These are phyloP conservation scores for Prinsepia uniflora DNA, from an alignment of 306 rosid species.

Conservation along the genomic window DNA sequence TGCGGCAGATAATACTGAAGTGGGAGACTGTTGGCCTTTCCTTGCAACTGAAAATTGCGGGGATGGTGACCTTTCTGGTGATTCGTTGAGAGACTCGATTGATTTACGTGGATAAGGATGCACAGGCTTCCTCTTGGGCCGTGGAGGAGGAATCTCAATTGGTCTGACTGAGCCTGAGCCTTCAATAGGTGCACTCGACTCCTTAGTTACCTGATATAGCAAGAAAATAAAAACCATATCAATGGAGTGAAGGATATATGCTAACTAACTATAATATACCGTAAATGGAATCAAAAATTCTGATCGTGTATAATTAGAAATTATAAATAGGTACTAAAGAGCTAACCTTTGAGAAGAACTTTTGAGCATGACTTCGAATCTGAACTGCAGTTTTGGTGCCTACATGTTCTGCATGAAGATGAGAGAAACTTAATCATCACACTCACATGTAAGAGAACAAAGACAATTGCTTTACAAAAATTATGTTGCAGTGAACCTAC, in stretches of 20 bases:
- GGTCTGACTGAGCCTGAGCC: constrained; percentile 52
- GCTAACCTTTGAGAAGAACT: constrained; percentile 91
- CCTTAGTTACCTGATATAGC: constrained; percentile 66
- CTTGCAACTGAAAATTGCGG: constrained; percentile 41
- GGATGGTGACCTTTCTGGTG: constrained; percentile 54
- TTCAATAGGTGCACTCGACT: constrained; percentile 52
- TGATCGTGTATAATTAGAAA: not conserved
- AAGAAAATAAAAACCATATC: constrained; percentile 24
- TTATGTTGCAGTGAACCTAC: constrained; percentile 31
- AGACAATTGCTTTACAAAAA: constrained; percentile 4
- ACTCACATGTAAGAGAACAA: constrained; percentile 3
- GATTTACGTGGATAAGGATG: constrained; percentile 95
- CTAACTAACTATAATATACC: constrained; percentile 8
- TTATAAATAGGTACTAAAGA: constrained; percentile 11
- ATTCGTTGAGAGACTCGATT: constrained; percentile 39
- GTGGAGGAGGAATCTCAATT: constrained; percentile 88
- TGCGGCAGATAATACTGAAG: constrained; percentile 61
- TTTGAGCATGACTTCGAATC: constrained; percentile 99
- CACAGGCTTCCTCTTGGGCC: constrained; percentile 88
- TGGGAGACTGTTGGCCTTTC: constrained; percentile 64
- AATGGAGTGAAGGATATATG: constrained; percentile 11
- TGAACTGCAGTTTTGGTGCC: constrained; percentile 97
- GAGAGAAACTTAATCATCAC: constrained; percentile 30
- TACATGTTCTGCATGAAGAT: constrained; percentile 79
- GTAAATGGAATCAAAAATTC: not conserved